A percentile compares a stretch with the other conserved stretches of the same genome.
Conservation (phyloP, 2,329 filamentous ascomycete species). For the Hypomyces perniciosus region DNA sequence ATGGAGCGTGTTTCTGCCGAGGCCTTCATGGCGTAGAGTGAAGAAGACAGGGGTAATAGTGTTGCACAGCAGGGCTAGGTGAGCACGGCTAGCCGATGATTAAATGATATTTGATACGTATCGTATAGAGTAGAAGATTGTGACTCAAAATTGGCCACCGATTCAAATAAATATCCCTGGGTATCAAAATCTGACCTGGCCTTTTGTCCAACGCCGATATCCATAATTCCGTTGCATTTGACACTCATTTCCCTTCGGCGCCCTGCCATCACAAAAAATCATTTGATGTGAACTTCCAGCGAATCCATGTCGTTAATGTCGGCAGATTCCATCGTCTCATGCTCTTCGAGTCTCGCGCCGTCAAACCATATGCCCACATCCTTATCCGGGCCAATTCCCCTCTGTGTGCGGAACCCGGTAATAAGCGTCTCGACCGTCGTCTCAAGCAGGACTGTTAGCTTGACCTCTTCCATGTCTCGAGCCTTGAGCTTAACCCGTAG, state of each 20-base stretch:
- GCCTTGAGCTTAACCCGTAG: conserved; percentile 51
- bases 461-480: conserved; percentile 43
- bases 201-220: conserved; percentile 11
- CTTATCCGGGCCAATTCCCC: conserved; percentile 44
- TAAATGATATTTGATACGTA: too few species aligned
- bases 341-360: conserved; percentile 61
- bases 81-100: too few species aligned
- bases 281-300: conserved; percentile 66
- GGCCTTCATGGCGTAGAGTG: background rate
- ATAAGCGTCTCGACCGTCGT: conserved; percentile 60
- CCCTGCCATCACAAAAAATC: conserved; percentile 12
- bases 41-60: too few species aligned
- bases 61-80: too few species aligned
- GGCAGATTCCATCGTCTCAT: conserved; percentile 54
- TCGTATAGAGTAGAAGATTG: background rate
- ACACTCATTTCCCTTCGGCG: background rate
- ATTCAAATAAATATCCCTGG: conserved; percentile 18
- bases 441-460: conserved; percentile 44
- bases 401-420: conserved; percentile 52
- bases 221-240: background rate
- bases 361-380: conserved; percentile 65
- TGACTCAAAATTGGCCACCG: background rate
- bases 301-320: conserved; percentile 71
- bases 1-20: conserved; percentile 13
- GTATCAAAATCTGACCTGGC: conserved; percentile 23